Evolutionary conservation across 78 protist genomes (phyloP).

Genomic region (Dictyostelium citrinum): DNA sequence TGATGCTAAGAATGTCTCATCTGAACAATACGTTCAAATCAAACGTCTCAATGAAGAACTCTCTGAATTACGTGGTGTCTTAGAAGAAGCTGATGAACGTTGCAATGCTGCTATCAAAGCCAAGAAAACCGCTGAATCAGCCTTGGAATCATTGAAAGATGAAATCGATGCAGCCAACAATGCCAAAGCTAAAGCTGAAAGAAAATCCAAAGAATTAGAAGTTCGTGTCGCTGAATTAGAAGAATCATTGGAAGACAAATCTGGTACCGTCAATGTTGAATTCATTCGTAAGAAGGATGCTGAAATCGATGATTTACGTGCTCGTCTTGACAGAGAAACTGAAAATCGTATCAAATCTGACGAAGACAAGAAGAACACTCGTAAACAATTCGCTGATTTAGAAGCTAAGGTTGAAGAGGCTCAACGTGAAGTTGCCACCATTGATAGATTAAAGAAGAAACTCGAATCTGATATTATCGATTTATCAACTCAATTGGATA

Average conservation of each 20-base stretch:
- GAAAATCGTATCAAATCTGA: constrained; percentile 59
- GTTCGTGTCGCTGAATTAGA: constrained; percentile 70
- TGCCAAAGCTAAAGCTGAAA: constrained; percentile 79
- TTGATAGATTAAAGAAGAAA: constrained; percentile 52
- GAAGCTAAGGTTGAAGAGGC: constrained; percentile 72
- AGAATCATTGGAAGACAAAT: constrained; percentile 65
- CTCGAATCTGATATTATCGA: constrained; percentile 57
- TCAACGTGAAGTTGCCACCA: constrained; percentile 6
- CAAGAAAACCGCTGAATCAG: constrained; percentile 72
- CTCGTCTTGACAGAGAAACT: constrained; percentile 78
- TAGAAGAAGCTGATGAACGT: constrained; percentile 73
- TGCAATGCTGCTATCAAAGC: constrained; percentile 37
- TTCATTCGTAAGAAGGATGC: constrained; percentile 65
- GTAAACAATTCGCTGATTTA: constrained; percentile 72
- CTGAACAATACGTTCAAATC: constrained; percentile 75
- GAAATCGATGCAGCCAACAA: constrained; percentile 56
- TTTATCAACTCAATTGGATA: constrained; percentile 22
- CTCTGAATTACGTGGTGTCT: constrained; percentile 47
- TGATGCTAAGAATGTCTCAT: constrained; percentile 25
- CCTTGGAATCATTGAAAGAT: constrained; percentile 56
- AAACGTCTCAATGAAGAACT: constrained; percentile 81
- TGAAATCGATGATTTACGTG: constrained; percentile 57
- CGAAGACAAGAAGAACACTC: constrained; percentile 77
- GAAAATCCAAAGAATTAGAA: constrained; percentile 78
- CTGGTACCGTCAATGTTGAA: constrained; percentile 75